Base-by-base conservation (phyloP, 306 rosid genomes). In the Vicia villosa region DNA sequence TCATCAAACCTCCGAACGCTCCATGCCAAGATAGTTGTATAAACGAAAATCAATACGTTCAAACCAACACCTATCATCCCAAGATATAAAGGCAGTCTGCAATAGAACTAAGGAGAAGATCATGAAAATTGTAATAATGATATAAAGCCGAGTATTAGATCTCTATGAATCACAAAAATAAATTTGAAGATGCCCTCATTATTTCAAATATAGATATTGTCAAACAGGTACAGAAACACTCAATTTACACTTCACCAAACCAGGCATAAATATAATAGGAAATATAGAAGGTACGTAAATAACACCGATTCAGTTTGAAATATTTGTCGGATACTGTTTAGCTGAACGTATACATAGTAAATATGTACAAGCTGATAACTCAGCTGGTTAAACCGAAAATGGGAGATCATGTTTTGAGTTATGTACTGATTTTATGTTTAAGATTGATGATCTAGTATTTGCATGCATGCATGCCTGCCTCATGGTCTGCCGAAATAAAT, bases 71-170 rank as follows among this genome's bases (percentile, higher is more conserved):
- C 97, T 68, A 84, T 83, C 95, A 83, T 86, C 77, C 99, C 99
- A 41, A 95, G 80, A 89, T 89, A 91, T 51, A 95, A 78, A 70
- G 96, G 96, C 79, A 80, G 78, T 82, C 99, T 95, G 96, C 89
- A 89, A 81, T 41, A 69, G 59, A 72, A 55, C 52, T 19, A 66
- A 77, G 70, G 73, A 67, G 63, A 71, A 37, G 43, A 72, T 72
- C 19, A 65, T 80, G 70, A 72, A 45, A 57, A 59, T 17, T 73
- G 70, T 56, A 51, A 17, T 19, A 63, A 64, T 61, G 19, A 71
- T 62, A 49, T 28, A 8, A 64, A 68, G 37, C 65, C 36, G 60
- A 52, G 41, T 21, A 66, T 66, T 58, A 50, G 58, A 71, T 70
- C 62, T 30, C 22, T 52, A 28, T 45, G 26, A 65, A 74, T 46